Conservation (phyloP, 192 early-diverging fungal genomes). For the Gigaspora rosea region DNA sequence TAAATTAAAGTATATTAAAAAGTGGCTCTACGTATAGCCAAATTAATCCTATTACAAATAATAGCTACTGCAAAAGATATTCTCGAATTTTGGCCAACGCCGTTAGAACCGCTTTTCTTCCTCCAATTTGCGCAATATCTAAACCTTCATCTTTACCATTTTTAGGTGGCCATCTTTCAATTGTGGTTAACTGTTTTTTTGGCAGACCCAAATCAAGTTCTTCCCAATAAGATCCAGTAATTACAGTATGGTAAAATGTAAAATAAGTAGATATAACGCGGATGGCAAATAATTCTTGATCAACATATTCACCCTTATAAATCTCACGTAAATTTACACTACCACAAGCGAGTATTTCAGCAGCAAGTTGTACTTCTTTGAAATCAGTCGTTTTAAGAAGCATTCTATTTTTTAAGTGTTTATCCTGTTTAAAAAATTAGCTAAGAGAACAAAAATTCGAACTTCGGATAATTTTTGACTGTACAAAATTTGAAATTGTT, state of each 20-base stretch:
- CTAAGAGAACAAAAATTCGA: neutral
- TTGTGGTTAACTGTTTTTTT: neutral
- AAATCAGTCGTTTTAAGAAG: neutral
- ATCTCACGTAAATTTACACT: neutral
- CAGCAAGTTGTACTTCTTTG: conserved; percentile 5
- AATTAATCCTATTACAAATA: too few relatives aligned
- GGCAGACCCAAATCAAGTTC: neutral
- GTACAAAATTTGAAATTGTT: too few relatives aligned
- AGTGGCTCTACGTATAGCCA: too few relatives aligned
- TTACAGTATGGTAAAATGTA: conserved; percentile 16
- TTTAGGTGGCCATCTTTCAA: conserved; percentile 1
- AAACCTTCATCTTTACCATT: neutral
- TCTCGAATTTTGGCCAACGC: neutral
- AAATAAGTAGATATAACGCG: neutral
- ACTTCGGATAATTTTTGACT: neutral
- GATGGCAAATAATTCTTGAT: conserved; percentile 6
- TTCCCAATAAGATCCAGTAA: neutral
- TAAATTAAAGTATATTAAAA: too few relatives aligned
- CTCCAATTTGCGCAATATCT: neutral
- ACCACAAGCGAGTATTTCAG: conserved; percentile 7
- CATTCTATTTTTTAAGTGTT: conserved; percentile 8
- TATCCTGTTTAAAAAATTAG: conserved; percentile 7
- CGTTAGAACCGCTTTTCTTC: neutral
- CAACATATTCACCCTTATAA: neutral
- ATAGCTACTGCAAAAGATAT: neutral